Base-by-base conservation (phyloP, 139 green algal genomes). In the Dunaliella sp. region DNA sequence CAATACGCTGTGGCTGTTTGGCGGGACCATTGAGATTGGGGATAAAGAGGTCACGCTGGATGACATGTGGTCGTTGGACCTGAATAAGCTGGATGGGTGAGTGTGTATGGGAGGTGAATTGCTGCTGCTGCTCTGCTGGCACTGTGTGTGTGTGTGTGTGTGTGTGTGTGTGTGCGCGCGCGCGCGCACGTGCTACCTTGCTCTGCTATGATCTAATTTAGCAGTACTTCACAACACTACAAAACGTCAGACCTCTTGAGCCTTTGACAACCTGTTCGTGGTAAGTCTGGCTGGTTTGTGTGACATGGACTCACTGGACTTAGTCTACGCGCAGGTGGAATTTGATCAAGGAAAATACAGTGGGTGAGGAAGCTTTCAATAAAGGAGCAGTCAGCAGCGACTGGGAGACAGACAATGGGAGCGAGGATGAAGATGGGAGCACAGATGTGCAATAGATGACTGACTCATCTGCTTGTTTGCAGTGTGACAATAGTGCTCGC, bases 21-120 rank as follows among this genome's bases (percentile, higher is more conserved):
- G 96, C 26, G 59, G 96, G 37, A 89, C 84, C 22, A 38, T 89
- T 32, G 86, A 98, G 90, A 86, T 96, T 16, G 90, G 90, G 38
- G 89, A 94, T 30, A 83, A 88, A 2, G 96, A 98, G 87, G 85
- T 99, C 7, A 97, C 95, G 12, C 89, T 99, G 85, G 97, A 99
- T 86, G 97, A 99, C 89, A 85, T 99, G 58, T 99, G 96, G 96
- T 83, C 75, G 28, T 86, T 99, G 12, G 93, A 99, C 89, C 88
- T 98, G n/a, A 90, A 84, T 30, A 98, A 96, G 86, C 87, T 97
- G 76, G 94, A 98, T 83, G 95, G 94, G 31, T 98, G 94, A 38
- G 95, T n/a, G n/a, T n/a, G n/a, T n/a, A n/a, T 75, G 74, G 21
- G 91, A 91, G n/a, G n/a, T n/a, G n/a, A n/a, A n/a, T n/a, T n/a